These are phyloP conservation scores for Entelexis paramagnoliae DNA, from an alignment of 1,139 yeast genomes.

Conservation along the genomic window DNA sequence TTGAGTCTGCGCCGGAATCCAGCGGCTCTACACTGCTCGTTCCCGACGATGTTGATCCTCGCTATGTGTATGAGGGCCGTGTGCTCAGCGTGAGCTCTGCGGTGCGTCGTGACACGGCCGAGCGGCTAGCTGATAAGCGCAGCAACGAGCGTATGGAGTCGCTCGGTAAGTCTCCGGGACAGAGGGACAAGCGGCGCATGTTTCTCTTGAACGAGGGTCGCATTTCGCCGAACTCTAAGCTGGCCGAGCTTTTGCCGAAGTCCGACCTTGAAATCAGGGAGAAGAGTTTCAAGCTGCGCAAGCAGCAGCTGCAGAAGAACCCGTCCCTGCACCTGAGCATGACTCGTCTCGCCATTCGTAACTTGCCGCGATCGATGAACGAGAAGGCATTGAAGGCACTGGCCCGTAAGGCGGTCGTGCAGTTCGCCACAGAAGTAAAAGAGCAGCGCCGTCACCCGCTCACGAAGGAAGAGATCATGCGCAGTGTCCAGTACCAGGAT, in stretches of 20 bases:
- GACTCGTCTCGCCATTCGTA: slow-evolving; percentile 89
- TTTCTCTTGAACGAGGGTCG: slow-evolving; percentile 90
- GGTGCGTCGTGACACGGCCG: slow-evolving; percentile 81
- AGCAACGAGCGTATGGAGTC: slow-evolving; percentile 61
- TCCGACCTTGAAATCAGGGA: slow-evolving; percentile 83
- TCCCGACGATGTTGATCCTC: slow-evolving; percentile 83
- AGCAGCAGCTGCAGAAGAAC: slow-evolving; percentile 80
- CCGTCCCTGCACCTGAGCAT: slow-evolving; percentile 83
- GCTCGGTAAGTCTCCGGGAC: slow-evolving; percentile 70
- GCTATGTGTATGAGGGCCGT: slow-evolving; percentile 87
- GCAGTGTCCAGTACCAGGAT: slow-evolving; percentile 60
- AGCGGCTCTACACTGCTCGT: slow-evolving; percentile 68
- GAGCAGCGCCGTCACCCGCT: slow-evolving; percentile 68
- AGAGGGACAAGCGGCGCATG: slow-evolving; percentile 73
- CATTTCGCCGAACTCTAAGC: slow-evolving; percentile 66
- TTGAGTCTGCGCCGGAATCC: slow-evolving; percentile 61
- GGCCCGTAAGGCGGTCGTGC: slow-evolving; percentile 89
- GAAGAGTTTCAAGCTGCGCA: slow-evolving; percentile 74
- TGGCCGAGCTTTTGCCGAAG: slow-evolving; percentile 57
- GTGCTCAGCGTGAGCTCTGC: slow-evolving; percentile 74
- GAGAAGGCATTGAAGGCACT: slow-evolving; percentile 81
- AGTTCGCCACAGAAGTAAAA: slow-evolving; percentile 87
- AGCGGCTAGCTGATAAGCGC: slow-evolving; percentile 60
- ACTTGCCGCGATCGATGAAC: slow-evolving; percentile 84
- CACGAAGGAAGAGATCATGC: slow-evolving; percentile 74